Conservation (phyloP, 495 filamentous ascomycete species). For the Penicillium bialowiezense region DNA sequence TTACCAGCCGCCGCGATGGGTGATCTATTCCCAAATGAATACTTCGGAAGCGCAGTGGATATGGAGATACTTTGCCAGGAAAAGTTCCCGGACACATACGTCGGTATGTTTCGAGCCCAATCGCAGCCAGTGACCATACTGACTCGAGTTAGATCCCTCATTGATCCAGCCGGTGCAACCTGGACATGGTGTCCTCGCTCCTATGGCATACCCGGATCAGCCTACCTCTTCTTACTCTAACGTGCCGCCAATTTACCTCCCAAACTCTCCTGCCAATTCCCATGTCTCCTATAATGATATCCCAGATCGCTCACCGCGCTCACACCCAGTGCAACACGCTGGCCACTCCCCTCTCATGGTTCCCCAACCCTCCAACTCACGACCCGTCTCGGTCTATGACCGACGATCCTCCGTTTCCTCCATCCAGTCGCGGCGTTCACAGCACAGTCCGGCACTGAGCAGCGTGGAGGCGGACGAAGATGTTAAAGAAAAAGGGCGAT, state of each 20-base stretch:
- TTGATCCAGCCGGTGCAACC: conserved; percentile 49
- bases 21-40: conserved; percentile 54
- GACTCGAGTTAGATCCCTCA: conserved; percentile 51
- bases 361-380: conserved; percentile 33
- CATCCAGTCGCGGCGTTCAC: conserved; percentile 52
- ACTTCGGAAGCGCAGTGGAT: conserved; percentile 31
- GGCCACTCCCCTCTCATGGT: conserved; percentile 36
- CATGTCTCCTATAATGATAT: conserved; percentile 29
- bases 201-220: conserved; percentile 36
- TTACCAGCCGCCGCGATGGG: conserved; percentile 67
- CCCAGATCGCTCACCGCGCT: conserved; percentile 28
- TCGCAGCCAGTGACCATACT: neutral
- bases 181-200: conserved; percentile 26
- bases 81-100: conserved; percentile 59
- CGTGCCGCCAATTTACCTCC: conserved; percentile 25
- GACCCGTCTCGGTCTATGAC: conserved; percentile 37
- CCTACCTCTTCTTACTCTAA: conserved; percentile 21
- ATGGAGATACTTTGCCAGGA: conserved; percentile 50
- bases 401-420: conserved; percentile 57
- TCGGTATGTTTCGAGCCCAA: conserved; percentile 66
- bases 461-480: conserved; percentile 60
- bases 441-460: conserved; percentile 51
- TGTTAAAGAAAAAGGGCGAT: conserved; percentile 64
- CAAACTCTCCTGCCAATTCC: conserved; percentile 35
- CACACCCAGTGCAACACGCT: conserved; percentile 25